Evolutionary conservation across 108 stramenopile species (phyloP), one percentile per base, ranked within the genome.

Genomic region (Fragilaria crotonensis): DNA sequence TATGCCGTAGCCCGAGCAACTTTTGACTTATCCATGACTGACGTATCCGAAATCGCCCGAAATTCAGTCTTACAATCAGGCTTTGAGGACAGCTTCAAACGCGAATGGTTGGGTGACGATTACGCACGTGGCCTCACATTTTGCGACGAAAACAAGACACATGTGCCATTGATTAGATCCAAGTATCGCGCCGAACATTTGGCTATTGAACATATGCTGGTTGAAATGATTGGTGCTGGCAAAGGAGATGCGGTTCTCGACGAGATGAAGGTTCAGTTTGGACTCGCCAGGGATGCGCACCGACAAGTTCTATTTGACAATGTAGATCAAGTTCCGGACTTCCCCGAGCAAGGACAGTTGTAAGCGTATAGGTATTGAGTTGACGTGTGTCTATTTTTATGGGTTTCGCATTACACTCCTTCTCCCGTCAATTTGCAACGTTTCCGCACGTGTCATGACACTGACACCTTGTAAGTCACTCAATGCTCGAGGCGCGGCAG

Each of bases 21-120:
- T 4, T 99, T 96, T 78, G 95, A 96, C 66, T 74, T 99, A 3
- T 92, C 92, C 25, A 89, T 97, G 79, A 95, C 96, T 7, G 99
- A 99, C 60, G 83, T 95, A 48, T 94, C 93, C 67, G 99, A 99
- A 75, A 93, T 99, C 50, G 97, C 97, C 0, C 81, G 97, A 18
- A 97, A 98, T 59, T 85, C 83, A 4, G 95, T 99, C 5, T 70
- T 96, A 33, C 97, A 98, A 60, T 90, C 85, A 20, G 99, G 97
- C 11, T 98, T 94, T 63, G 97, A 97, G 52, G 74, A 92, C 54
- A 69, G 88, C 2, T 93, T 95, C 66, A 98, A 98, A 78, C 59
- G 75, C 54, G 89, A 97, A 69, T 99, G 95, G 76, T 71, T 98
- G 19, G 99, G 99, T 4, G 75, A 84, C n/a, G 57, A 89, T 57